Base-by-base conservation (phyloP, 805 yeast species). In the Hanseniaspora occidentalis region DNA sequence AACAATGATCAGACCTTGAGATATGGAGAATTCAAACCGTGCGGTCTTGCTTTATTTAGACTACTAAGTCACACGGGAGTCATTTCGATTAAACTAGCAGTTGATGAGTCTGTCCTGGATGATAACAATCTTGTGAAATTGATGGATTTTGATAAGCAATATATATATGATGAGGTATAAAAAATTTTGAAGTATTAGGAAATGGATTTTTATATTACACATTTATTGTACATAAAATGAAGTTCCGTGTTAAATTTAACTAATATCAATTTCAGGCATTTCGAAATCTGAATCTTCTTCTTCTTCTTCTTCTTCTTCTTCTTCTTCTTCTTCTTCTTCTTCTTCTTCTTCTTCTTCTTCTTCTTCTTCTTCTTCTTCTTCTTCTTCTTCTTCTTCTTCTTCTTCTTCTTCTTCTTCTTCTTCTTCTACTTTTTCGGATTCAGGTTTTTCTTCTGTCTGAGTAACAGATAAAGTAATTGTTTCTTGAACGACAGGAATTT, bases 281-380 rank as follows among this genome's bases (percentile, higher is more conserved):
- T 53, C 62, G 26, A 56, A 48, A 22, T 56, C 61, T 16, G 57
- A 53, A 31, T 47, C 60, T 11, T 48, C 53, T 8, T 48, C 58
- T 14, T 45, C 50, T 4, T 47, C 51, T 31, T 40, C 43, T 7
- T 6, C 18, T n/a, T 4, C 19, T 11, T 35, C 47, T 13, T 13
- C 43, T 6, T 38, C 43, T 6, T 27, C 43, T 3, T 14, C 43
- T 14, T 26, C 42, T 13, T 36, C 48, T 4, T 29, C 44, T 2
- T 35, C 45, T 10, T n/a, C n/a, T n/a, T n/a, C n/a, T n/a, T n/a
- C n/a, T n/a, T n/a, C n/a, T n/a, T n/a, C n/a, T n/a, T n/a, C n/a
- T n/a, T n/a, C n/a, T n/a, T n/a, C n/a, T n/a, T n/a, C n/a, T n/a
- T 19, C 41, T 3, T 19, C 38, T 13, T 10, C 36, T 16, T 34